phyloP scores from a whole-genome alignment of 2,329 filamentous ascomycete species.

The Aspergillus sp. region DNA sequence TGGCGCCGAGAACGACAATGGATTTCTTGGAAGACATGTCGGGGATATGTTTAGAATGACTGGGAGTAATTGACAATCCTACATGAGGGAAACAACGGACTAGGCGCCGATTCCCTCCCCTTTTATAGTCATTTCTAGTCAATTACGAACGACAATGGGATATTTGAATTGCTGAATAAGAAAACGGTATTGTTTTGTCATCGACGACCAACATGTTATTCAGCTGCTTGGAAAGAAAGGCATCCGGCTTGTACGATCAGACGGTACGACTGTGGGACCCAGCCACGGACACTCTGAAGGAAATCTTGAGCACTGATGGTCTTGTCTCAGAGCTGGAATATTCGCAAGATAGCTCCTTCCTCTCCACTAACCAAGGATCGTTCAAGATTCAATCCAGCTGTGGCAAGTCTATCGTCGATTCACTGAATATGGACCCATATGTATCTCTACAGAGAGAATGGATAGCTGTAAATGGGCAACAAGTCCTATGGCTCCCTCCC shows the following conservation, averaged over 20 bases:
- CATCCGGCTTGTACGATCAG: conserved; percentile 12
- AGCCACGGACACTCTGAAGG: background rate
- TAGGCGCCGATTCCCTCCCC: too few species aligned
- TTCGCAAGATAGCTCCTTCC: conserved; percentile 3
- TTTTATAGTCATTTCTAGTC: too few species aligned
- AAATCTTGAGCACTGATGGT: conserved; percentile 8
- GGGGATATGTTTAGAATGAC: too few species aligned
- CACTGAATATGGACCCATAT: background rate
- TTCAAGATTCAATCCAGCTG: conserved; percentile 1
- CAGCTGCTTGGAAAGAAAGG: background rate
- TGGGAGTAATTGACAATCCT: too few species aligned
- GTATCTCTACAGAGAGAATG: conserved; percentile 8
- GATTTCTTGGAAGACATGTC: conserved; percentile 19
- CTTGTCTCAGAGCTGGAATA: background rate
- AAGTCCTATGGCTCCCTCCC: conserved; percentile 11
- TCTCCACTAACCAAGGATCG: conserved; percentile 5
- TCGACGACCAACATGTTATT: too few species aligned
- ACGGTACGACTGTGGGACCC: background rate
- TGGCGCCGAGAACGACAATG: conserved; percentile 33
- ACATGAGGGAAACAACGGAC: too few species aligned
- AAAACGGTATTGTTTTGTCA: too few species aligned
- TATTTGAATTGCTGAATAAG: too few species aligned
- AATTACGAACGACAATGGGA: too few species aligned
- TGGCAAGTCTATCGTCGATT: background rate
- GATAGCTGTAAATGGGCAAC: conserved; percentile 7